Base-by-base conservation (phyloP, 345 rosid genomes). In the Boechera stricta region DNA sequence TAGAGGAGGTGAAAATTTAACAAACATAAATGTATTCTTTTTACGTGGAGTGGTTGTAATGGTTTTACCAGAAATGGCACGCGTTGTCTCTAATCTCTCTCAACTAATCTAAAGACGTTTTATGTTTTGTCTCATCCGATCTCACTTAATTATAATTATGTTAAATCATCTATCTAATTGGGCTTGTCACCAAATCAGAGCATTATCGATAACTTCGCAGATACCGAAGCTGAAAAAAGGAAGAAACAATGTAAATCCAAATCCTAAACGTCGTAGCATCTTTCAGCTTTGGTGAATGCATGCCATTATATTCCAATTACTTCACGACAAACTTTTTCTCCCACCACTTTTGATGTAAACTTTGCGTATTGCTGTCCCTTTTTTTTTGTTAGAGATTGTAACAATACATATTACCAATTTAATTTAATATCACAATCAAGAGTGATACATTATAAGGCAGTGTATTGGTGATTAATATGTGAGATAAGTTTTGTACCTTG, bases 301-400 rank as follows among this genome's bases (percentile, higher is more conserved):
- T 87, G 91, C 90, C 92, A 89, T 86, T 83, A 83, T 74, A 74
- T 48, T 85, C 92, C 94, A 91, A 77, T 41, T 52, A 56, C 86
- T 69, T 76, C 11, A 63, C 59, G 91, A 91, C 91, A 89, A 91
- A 79, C 35, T 66, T 67, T 60, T 73, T 67, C 62, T 77, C 81
- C 82, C 74, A 67, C 78, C 82, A 72, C 78, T 73, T 78, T 79
- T 67, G 78, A 77, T 65, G 73, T 77, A 55, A 58, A 48, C 69
- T 78, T 72, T 67, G 47, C 15, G n/a, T n/a, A n/a, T n/a, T n/a
- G n/a, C n/a, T n/a, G n/a, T n/a, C n/a, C n/a, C n/a, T n/a, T 66
- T 59, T 65, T 31, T 60, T 67, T 52, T 39, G 26, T 56, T 44
- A 13, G 18, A 71, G 10, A 21, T 33, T 41, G 36, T 44, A 62